Base-by-base conservation (phyloP, 1,139 yeast genomes). In the Taphrina pruni region DNA sequence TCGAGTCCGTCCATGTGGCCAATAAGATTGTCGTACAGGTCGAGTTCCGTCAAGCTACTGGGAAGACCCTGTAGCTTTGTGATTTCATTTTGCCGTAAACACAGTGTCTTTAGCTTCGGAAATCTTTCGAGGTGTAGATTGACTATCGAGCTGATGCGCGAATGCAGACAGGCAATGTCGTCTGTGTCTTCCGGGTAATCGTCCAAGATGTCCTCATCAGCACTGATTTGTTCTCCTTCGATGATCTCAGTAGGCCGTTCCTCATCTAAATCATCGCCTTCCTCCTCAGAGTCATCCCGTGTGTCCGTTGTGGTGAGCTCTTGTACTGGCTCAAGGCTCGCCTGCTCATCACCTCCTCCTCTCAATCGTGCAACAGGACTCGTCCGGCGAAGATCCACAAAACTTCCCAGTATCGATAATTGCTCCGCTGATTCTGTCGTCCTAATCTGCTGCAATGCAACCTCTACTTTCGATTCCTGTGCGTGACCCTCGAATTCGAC, bases 11-110 rank as follows among this genome's bases (percentile, higher is more conserved):
- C 88, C 68, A 94, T 90, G 76, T 93, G 97, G 72, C 88, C 87
- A 73, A 95, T 89, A 74, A 97, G 81, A 79, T 95, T 95, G 78
- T 95, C 99, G 77, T 95, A 95, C 48, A 93, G 82, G 77, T 94
- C 99, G 72, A 95, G 80, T 73, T 92, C 96, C 73, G 86, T 90
- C 74, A 94, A 75, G 0, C 82, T 81, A 0, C 83, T 86, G 38
- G 85, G 83, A 26, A 93, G 77, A 1, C 87, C 95, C 60, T 87
- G 85, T 64, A 93, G 83, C 21, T 89, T 85, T 45, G 90, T 87
- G 58, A 95, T 81, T 72, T 91, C 80, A 77, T 95, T 95, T 76
- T 93, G 97, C 75, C 99, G 85, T 72, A 95, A 82, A 72, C 94
- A 89, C 43, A 94, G 80, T 1, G 83, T 77, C 75, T 85, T 45